Base-by-base conservation (phyloP, 352 stramenopile genomes). In the Phytophthora constricta region DNA sequence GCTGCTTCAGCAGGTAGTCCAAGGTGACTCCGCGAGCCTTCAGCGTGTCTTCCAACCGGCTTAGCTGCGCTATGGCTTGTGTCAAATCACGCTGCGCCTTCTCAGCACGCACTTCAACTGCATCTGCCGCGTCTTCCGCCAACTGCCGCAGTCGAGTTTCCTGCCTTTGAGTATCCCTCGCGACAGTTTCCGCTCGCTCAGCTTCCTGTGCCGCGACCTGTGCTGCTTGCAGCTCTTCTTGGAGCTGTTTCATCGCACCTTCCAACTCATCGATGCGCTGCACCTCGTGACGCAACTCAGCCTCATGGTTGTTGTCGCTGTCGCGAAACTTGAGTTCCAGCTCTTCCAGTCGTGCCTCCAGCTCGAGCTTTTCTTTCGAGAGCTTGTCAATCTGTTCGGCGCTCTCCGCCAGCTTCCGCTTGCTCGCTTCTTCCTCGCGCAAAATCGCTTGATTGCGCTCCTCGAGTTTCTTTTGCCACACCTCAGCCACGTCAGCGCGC, bases 1-100 rank as follows among this genome's bases (percentile, higher is more conserved):
- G 63, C 26, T 74, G 61, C 63, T 80, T 89, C 19, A 90, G 50
- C 22, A 90, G 33, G 41, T 80, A 90, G n/a, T 87, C 82, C 46
- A 85, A 72, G n/a, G 82, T 86, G 63, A 90, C 86, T 2, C 82
- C 82, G 14, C 84, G 84, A n/a, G 76, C 76, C 61, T 79, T 68
- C 23, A 90, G 78, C 14, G 80, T 80, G 3, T 70, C 72, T 49
- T 88, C 79, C 5, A 90, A 31, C 17, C 71, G 57, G 33, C 56
- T 68, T 14, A 89, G 58, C 22, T 86, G 76, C 25, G 57, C 37
- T 37, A 41, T 51, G 20, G 71, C 59, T 4, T 78, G 45, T 13
- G 51, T 51, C 19, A 87, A 65, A 34, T 85, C 70, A 2, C 34
- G 25, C 22, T 84, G 68, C 8, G 45, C 19, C 46, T 84, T 88